Base-by-base conservation (phyloP, 495 filamentous ascomycete genomes). In the Penicillium fimorum region DNA sequence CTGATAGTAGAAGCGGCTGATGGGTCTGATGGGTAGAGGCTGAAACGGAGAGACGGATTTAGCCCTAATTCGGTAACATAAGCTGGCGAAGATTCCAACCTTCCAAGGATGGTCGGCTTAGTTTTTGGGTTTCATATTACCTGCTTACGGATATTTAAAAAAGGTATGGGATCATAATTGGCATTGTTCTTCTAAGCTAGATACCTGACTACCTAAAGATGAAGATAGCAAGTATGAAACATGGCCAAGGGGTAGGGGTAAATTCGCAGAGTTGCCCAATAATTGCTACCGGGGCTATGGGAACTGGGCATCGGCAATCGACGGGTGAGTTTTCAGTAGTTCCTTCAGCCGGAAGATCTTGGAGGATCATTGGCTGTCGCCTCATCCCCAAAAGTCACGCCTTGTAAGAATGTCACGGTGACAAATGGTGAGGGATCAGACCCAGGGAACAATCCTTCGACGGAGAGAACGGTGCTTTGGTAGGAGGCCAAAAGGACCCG, bases 171-270 rank as follows among this genome's bases (percentile, higher is more conserved):
- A 29, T 47, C 37, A 54, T 55, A 51, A 53, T 24, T 58, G 53
- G 53, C 53, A 53, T 65, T 48, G 55, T 61, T 59, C 62, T 54
- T 44, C 48, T 43, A 38, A 55, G 22, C 55, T 48, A 52, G 53
- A 44, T 46, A 53, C 58, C 50, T 62, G 47, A 35, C 24, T 27
- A 43, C 53, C 62, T 64, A 46, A 53, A 32, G 29, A 61, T 17
- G 60, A 49, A 42, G 57, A 58, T 55, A 43, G 54, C 62, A 62
- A 58, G 51, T 41, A 64, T 49, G 47, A 56, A 56, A 56, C 55
- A 56, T 57, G 53, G 52, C 57, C 57, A 45, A 58, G 27, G 45
- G 58, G 44, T 18, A 52, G 47, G 56, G 50, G 25, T 8, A 58
- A 56, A 59, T 52, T 50, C 56, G 37, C 43, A 52, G 62, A 57